Conservation (phyloP, 306 rosid species). For the Gastrolobium bilobum region DNA sequence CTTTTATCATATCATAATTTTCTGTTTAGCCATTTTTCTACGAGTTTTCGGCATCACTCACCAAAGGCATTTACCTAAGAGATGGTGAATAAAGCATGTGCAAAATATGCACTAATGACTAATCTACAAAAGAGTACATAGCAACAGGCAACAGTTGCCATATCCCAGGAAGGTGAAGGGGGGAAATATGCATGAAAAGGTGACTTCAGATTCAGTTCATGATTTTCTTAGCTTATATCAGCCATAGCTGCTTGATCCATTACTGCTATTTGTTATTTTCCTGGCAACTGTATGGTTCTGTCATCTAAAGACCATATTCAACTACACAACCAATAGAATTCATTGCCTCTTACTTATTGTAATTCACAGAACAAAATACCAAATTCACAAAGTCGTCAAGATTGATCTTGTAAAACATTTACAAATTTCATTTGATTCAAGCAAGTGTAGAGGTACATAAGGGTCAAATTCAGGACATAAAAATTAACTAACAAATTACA, state of each 20-base stretch:
- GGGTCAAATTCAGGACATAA: no score
- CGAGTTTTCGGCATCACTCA: no score
- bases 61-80: constrained; percentile 77
- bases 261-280: constrained; percentile 2
- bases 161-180: neutral
- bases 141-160: constrained; percentile 12
- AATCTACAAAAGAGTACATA: constrained; percentile 69
- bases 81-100: constrained; percentile 95
- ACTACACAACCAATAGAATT: neutral
- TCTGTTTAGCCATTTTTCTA: no score
- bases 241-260: neutral
- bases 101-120: constrained; percentile 93
- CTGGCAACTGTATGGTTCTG: constrained; percentile 30
- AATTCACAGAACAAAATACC: constrained; percentile 20
- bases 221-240: constrained; percentile 18
- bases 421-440: neutral
- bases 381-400: constrained; percentile 3
- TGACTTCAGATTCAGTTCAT: constrained; percentile 12
- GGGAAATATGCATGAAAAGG: neutral
- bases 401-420: constrained; percentile 18
- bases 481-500: no score
- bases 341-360: neutral
- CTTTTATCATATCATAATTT: no score
- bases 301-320: constrained; percentile 33
- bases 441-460: no score